A percentile compares a stretch with the other conserved stretches of the same genome.
These are phyloP conservation scores for Pythium rishiriense DNA, from an alignment of 352 stramenopile species.

Conservation along the genomic window DNA sequence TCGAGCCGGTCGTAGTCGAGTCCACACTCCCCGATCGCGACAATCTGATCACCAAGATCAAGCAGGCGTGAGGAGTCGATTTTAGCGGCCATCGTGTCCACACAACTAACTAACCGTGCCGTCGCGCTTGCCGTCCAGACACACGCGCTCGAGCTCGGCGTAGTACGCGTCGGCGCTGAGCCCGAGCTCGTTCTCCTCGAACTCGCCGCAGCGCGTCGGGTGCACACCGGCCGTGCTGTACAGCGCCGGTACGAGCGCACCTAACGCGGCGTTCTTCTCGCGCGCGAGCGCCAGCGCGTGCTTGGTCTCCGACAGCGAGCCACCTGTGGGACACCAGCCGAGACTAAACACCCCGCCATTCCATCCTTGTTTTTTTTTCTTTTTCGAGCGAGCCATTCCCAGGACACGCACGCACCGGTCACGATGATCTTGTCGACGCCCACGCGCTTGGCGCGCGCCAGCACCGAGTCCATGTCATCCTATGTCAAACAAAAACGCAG, in stretches of 20 bases:
- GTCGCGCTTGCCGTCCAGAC: constrained; percentile 52
- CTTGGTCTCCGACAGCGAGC: constrained; percentile 33
- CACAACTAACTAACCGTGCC: constrained; percentile 30
- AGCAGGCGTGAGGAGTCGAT: background rate
- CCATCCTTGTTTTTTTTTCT: too few relatives aligned
- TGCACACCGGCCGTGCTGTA: constrained; percentile 79
- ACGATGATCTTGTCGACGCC: constrained; percentile 93
- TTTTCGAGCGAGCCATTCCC: too few relatives aligned
- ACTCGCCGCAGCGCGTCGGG: constrained; percentile 90
- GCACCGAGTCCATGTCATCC: constrained; percentile 84
- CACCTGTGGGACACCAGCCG: constrained; percentile 23
- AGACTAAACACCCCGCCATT: too few relatives aligned
- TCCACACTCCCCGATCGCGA: constrained; percentile 96
- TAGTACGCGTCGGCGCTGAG: constrained; percentile 67
- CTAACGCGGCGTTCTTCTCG: constrained; percentile 12
- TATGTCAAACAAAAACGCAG: too few relatives aligned
- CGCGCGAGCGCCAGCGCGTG: constrained; percentile 32
- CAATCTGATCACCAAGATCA: constrained; percentile 45
- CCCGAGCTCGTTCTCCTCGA: constrained; percentile 52
- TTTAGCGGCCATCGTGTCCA: background rate
- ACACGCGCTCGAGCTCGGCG: constrained; percentile 50
- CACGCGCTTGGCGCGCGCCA: constrained; percentile 78
- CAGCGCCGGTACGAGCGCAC: constrained; percentile 23
- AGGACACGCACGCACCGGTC: constrained; percentile 49
- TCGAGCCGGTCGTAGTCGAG: constrained; percentile 97